phyloP scores from a whole-genome alignment of 2,329 filamentous ascomycete genomes.

The Pseudogymnoascus sp. region DNA sequence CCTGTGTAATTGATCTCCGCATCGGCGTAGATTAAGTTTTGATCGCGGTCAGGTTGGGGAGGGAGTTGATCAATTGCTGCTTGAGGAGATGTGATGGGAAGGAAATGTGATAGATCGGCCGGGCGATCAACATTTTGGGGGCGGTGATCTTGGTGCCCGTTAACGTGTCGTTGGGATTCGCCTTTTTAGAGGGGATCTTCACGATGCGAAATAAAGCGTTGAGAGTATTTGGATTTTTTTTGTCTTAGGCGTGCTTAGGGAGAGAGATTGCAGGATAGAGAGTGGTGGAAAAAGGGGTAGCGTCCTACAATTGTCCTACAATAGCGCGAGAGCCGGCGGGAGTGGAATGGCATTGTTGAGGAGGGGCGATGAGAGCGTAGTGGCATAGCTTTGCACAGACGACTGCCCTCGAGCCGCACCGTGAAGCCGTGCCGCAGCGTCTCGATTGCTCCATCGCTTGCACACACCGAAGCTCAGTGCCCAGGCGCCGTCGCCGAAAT shows the following conservation, averaged over 20 bases:
- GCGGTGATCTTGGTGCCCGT: background rate
- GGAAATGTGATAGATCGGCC: background rate
- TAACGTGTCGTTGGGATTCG: background rate
- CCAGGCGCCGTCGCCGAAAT: background rate
- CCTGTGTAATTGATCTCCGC: background rate
- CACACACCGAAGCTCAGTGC: background rate
- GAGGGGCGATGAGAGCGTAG: background rate
- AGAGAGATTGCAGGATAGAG: background rate
- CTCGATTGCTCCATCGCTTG: constrained; percentile 6
- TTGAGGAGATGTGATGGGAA: background rate
- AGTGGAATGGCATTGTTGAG: background rate
- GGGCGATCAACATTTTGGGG: background rate
- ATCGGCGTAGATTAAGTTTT: constrained; percentile 5
- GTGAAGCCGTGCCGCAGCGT: background rate
- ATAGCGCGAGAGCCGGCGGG: background rate
- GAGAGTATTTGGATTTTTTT: background rate
- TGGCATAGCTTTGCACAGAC: background rate
- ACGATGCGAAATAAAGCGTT: background rate
- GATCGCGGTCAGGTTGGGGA: background rate
- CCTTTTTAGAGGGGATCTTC: background rate
- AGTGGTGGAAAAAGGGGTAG: background rate
- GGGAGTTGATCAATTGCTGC: constrained; percentile 1
- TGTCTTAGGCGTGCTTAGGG: background rate
- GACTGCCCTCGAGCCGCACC: background rate
- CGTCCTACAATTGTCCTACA: background rate